A percentile compares a stretch with the other conserved stretches of the same genome.
Conservation (phyloP, 2,329 filamentous ascomycete genomes). For the Orbilia javanica region DNA sequence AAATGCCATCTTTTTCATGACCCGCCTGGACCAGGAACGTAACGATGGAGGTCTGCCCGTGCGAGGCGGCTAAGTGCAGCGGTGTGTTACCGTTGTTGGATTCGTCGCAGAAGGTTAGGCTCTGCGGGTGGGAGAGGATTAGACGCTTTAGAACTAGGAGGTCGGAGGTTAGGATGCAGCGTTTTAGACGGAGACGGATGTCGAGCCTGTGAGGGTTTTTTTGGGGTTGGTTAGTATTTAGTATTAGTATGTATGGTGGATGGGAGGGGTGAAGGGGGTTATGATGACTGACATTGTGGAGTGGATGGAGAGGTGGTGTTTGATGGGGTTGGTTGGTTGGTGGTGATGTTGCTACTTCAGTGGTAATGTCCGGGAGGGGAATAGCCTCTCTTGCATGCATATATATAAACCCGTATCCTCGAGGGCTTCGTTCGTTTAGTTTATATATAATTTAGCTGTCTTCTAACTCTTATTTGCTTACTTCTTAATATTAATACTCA, state of each 20-base stretch:
- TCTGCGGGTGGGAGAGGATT: conserved; percentile 60
- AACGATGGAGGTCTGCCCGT: conserved; percentile 59
- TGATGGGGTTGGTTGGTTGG: too few species aligned
- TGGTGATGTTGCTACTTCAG: too few species aligned
- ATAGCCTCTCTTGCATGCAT: too few species aligned
- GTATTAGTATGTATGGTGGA: background rate
- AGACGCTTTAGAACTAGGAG: conserved; percentile 61
- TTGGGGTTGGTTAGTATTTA: background rate
- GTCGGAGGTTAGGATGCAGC: conserved; percentile 61
- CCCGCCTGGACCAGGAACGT: conserved; percentile 38
- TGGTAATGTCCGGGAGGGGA: too few species aligned
- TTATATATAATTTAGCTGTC: too few species aligned
- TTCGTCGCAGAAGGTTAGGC: conserved; percentile 59
- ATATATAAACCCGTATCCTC: too few species aligned
- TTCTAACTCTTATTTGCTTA: too few species aligned
- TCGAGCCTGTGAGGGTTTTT: conserved; percentile 58
- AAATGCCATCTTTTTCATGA: conserved; percentile 60
- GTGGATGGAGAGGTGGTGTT: background rate
- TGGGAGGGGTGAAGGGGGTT: background rate
- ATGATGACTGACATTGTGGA: conserved; percentile 27
- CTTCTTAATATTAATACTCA: too few species aligned
- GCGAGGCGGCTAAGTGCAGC: conserved; percentile 60
- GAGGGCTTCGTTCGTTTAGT: too few species aligned
- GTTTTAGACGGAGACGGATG: conserved; percentile 61
- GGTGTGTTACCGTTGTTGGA: conserved; percentile 60